Evolutionary conservation across 129 eudicot species (phyloP).

Genomic region (Centella asiatica): DNA sequence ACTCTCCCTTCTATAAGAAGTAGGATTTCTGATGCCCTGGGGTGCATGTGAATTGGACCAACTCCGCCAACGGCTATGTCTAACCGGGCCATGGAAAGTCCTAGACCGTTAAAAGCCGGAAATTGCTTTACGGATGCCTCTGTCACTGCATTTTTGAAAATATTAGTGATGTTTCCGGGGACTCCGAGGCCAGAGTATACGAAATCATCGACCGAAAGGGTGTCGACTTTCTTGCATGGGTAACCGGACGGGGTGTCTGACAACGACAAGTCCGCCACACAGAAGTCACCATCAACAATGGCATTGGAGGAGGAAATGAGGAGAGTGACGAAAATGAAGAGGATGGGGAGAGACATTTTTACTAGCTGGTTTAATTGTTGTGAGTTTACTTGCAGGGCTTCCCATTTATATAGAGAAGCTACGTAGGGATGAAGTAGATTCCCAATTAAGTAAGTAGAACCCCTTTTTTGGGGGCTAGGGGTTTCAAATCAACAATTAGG

Average conservation of each 20-base stretch:
- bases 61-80: conserved; percentile 72
- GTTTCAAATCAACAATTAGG: no score
- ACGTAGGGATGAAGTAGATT: no score
- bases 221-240: no score
- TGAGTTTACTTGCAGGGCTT: conserved; percentile 11
- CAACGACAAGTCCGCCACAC: no score
- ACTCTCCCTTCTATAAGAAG: conserved; percentile 55
- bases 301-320: conserved; percentile 38
- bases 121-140: conserved; percentile 69
- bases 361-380: conserved; percentile 1
- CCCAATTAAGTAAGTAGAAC: no score
- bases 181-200: no score
- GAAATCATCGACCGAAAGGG: no score
- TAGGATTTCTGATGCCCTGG: conserved; percentile 60
- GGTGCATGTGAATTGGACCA: conserved; percentile 81
- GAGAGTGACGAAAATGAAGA: conserved; percentile 31
- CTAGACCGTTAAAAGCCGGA: no score
- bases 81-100: conserved; percentile 52
- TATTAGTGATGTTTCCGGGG: conserved; percentile 53
- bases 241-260: no score
- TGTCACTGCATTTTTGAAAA: conserved; percentile 73
- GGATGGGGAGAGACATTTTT: conserved; percentile 22
- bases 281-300: conserved; percentile 55
- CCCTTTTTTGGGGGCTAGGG: no score
- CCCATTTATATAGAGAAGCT: conserved; percentile 33